phyloP scores from a whole-genome alignment of 1,284 basidiomycete genomes.

The Volvariella surrecta region DNA sequence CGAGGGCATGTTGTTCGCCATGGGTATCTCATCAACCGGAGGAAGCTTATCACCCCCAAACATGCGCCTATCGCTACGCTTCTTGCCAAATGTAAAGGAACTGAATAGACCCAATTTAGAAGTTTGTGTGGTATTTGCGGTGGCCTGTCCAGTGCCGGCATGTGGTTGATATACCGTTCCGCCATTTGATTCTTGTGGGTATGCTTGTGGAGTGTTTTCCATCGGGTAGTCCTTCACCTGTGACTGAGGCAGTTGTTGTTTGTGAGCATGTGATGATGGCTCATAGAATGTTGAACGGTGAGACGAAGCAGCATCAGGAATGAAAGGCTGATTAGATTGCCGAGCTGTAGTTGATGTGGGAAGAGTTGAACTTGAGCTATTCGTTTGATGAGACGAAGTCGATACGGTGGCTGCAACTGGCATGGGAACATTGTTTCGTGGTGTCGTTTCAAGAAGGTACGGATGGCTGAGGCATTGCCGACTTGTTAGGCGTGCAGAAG shows the following conservation, averaged over 20 bases:
- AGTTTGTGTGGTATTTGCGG: conserved; percentile 25
- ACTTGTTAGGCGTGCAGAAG: conserved; percentile 78
- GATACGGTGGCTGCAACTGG: conserved; percentile 24
- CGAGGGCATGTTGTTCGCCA: conserved; percentile 48
- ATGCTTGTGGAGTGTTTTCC: conserved; percentile 45
- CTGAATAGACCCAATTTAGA: conserved; percentile 48
- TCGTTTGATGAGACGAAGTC: conserved; percentile 21
- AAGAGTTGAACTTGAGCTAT: conserved; percentile 24
- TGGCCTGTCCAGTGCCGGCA: conserved; percentile 17
- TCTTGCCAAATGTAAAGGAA: conserved; percentile 54
- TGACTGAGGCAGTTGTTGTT: conserved; percentile 18
- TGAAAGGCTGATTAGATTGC: conserved; percentile 45
- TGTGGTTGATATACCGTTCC: conserved; percentile 30
- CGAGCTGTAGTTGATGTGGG: conserved; percentile 31
- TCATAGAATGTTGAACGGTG: conserved; percentile 52
- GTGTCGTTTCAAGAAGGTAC: conserved; percentile 74
- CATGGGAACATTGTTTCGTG: conserved; percentile 59
- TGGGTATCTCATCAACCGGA: conserved; percentile 62
- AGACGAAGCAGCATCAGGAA: conserved; percentile 40
- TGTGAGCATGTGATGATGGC: conserved; percentile 24
- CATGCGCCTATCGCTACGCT: conserved; percentile 59
- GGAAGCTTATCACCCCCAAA: conserved; percentile 77
- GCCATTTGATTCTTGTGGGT: conserved; percentile 32
- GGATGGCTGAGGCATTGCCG: conserved; percentile 82
- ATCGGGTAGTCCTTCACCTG: conserved; percentile 47